Conservation (phyloP, 768 basidiomycete species). For the Multifurca ochricompacta region DNA sequence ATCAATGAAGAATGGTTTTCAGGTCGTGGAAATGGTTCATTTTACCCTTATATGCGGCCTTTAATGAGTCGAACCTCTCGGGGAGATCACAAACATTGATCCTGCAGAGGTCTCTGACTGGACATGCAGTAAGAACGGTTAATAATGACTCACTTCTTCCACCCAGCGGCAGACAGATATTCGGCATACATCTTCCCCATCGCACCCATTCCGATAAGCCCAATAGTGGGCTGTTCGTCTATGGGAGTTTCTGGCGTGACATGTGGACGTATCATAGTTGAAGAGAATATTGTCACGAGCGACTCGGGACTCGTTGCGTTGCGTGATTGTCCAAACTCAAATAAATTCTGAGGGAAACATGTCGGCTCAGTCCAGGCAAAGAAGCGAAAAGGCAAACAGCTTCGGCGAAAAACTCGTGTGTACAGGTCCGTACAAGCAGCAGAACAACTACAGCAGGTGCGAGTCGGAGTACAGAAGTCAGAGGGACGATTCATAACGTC, state of each 20-base stretch:
- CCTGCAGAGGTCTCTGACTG: constrained; percentile 34
- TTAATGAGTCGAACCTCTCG: constrained; percentile 57
- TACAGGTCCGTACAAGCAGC: not conserved
- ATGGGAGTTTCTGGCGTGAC: constrained; percentile 31
- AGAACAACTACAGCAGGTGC: constrained; percentile 1
- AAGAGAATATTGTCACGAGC: not conserved
- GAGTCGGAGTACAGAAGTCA: not conserved
- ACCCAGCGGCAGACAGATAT: constrained; percentile 69
- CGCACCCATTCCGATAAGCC: constrained; percentile 94
- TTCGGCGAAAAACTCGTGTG: not conserved
- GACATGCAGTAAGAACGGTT: not conserved
- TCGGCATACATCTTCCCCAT: constrained; percentile 96
- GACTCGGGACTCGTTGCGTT: not conserved
- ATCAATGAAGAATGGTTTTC: not conserved
- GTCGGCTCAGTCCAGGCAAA: not conserved
- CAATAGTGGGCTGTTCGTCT: constrained; percentile 66
- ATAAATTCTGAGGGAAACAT: too few species aligned
- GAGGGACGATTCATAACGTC: not conserved
- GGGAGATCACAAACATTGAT: constrained; percentile 88
- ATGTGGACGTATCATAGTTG: constrained; percentile 17
- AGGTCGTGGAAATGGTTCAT: not conserved
- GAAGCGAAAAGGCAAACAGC: not conserved
- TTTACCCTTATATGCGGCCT: constrained; percentile 52
- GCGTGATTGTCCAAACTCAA: not conserved
- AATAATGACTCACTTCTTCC: constrained; percentile 57